Conservation (phyloP, 1,139 yeast genomes). For the Suhomyces kunorum region DNA sequence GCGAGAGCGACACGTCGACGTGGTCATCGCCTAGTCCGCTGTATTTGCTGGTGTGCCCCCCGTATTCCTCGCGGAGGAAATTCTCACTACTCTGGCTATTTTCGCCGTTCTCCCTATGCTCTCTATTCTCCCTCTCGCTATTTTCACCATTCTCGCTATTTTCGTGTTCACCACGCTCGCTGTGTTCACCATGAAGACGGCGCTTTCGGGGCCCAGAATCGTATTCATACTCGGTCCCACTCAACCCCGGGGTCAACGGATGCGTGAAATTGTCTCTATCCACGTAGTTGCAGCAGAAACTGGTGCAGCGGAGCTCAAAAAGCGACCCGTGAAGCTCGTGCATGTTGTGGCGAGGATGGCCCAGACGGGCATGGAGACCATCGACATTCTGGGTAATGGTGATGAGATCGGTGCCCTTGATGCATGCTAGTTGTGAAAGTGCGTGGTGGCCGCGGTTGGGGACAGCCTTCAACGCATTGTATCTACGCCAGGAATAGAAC, state of each 20-base stretch:
- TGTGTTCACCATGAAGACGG: too few relatives aligned
- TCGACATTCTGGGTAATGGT: constrained; percentile 85
- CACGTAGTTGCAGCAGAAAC: constrained; percentile 65
- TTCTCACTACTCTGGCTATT: constrained; percentile 11
- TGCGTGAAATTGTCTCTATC: constrained; percentile 54
- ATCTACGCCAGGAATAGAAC: constrained; percentile 72
- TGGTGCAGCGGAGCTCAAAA: constrained; percentile 72
- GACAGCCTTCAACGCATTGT: constrained; percentile 59
- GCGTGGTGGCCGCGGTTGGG: constrained; percentile 79
- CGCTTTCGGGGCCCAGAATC: constrained; percentile 16
- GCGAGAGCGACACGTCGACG: too few relatives aligned
- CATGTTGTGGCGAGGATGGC: constrained; percentile 52
- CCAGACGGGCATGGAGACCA: constrained; percentile 67
- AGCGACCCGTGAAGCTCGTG: constrained; percentile 79
- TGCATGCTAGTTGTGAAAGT: constrained; percentile 47
- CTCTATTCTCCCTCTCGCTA: too few relatives aligned
- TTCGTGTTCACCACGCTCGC: too few relatives aligned
- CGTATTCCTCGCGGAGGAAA: too few relatives aligned
- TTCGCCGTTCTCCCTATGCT: constrained; percentile 9
- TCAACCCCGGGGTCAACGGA: constrained; percentile 65
- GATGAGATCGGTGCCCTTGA: constrained; percentile 43
- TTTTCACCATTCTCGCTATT: too few relatives aligned
- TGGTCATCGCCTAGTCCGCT: not conserved
- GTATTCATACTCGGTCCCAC: constrained; percentile 38
- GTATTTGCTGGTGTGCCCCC: not conserved